phyloP scores from a whole-genome alignment of 495 filamentous ascomycete species.

The Penicillium coprophilum region DNA sequence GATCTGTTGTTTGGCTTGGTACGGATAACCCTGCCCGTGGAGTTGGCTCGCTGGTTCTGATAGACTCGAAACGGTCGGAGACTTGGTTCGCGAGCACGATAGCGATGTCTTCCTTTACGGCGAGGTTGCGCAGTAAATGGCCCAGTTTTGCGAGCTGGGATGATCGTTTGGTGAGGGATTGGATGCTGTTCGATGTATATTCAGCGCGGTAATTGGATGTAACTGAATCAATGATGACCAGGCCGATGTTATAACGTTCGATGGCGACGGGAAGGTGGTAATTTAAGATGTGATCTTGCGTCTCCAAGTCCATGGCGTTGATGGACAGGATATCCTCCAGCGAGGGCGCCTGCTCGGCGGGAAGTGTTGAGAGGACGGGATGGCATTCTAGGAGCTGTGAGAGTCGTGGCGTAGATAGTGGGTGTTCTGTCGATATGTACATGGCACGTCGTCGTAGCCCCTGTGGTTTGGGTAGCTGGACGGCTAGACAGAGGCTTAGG shows the following conservation, averaged over 20 bases:
- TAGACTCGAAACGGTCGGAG: slow-evolving; percentile 72
- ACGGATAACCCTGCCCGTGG: slow-evolving; percentile 18
- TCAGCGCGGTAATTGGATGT: slow-evolving; percentile 95
- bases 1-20: slow-evolving; percentile 17
- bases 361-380: slow-evolving; percentile 55
- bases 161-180: slow-evolving; percentile 50
- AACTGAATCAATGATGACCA: slow-evolving; percentile 85
- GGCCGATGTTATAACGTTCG: slow-evolving; percentile 66
- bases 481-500: slow-evolving; percentile 76
- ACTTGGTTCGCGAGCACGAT: slow-evolving; percentile 95
- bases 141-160: slow-evolving; percentile 74
- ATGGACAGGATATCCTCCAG: slow-evolving; percentile 71
- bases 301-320: slow-evolving; percentile 86
- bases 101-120: slow-evolving; percentile 68
- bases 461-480: slow-evolving; percentile 71
- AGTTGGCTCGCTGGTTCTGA: slow-evolving; percentile 13
- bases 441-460: slow-evolving; percentile 70
- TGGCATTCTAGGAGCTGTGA: slow-evolving; percentile 71
- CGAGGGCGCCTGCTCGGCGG: slow-evolving; percentile 55
- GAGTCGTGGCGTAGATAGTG: slow-evolving; percentile 77
- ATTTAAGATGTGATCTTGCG: slow-evolving; percentile 89
- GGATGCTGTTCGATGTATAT: slow-evolving; percentile 47
- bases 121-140: slow-evolving; percentile 70
- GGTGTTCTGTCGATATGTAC: slow-evolving; percentile 94
- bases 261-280: slow-evolving; percentile 91